Evolutionary conservation across 1,139 yeast species (phyloP).

Genomic region (Hanseniaspora sp.): DNA sequence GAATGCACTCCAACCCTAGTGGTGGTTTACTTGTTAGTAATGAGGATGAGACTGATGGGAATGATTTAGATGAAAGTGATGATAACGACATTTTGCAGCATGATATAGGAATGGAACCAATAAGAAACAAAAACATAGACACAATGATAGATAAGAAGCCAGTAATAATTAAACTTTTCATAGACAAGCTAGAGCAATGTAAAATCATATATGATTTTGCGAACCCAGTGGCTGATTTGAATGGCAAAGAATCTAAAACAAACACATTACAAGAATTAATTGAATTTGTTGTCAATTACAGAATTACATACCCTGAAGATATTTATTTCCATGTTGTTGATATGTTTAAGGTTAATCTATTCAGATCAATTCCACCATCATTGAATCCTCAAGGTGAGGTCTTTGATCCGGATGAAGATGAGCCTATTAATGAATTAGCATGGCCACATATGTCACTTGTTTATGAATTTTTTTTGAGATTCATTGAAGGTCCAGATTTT

Average conservation of each 20-base stretch:
- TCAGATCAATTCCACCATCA: constrained; percentile 96
- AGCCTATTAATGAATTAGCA: constrained; percentile 88
- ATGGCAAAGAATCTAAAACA: constrained; percentile 86
- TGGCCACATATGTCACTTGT: constrained; percentile 99
- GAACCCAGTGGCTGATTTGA: constrained; percentile 83
- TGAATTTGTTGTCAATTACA: constrained; percentile 70
- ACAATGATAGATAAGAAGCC: constrained; percentile 35
- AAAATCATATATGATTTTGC: constrained; percentile 85
- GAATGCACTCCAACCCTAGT: constrained; percentile 26
- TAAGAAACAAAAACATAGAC: constrained; percentile 15
- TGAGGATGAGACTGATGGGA: not conserved
- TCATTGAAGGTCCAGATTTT: constrained; percentile 90
- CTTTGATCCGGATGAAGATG: constrained; percentile 97
- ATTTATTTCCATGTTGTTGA: constrained; percentile 80
- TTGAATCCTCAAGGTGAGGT: constrained; percentile 94
- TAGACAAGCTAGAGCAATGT: constrained; percentile 88
- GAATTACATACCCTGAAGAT: constrained; percentile 79
- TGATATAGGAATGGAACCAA: constrained; percentile 5
- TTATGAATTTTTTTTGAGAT: constrained; percentile 83
- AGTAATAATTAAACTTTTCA: constrained; percentile 46
- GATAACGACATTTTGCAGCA: not conserved
- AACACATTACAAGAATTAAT: constrained; percentile 78
- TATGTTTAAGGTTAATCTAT: constrained; percentile 80
- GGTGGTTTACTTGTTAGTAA: not conserved
- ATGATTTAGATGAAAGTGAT: constrained; percentile 1